Conservation (phyloP, 148 eudicot genomes). For the Spergularia bocconei region DNA sequence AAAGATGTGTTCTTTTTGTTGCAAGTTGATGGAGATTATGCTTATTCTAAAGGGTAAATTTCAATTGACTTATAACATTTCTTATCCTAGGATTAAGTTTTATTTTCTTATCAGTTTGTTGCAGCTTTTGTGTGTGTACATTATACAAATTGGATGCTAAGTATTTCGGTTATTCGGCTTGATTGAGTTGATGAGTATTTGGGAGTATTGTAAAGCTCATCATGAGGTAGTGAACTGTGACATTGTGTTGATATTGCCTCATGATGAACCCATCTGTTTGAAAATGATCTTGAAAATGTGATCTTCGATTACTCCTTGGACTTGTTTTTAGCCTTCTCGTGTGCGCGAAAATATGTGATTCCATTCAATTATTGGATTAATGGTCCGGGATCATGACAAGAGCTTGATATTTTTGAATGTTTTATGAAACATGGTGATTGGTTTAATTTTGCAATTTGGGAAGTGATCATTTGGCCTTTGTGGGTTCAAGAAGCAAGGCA, state of each 20-base stretch:
- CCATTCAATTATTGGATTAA: not conserved
- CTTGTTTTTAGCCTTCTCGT: not conserved
- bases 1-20: constrained; percentile 67
- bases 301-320: not conserved
- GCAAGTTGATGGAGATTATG: constrained; percentile 80
- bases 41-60: constrained; percentile 63
- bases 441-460: not conserved
- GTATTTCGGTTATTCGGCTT: not conserved
- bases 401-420: not conserved
- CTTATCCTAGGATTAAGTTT: not conserved
- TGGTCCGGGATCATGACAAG: not conserved
- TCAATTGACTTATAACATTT: not conserved
- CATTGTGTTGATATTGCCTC: no score
- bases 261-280: not conserved
- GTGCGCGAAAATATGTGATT: not conserved
- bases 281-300: not conserved
- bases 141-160: not conserved
- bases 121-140: no score
- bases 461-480: not conserved
- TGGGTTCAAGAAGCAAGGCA: not conserved
- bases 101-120: no score
- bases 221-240: no score
- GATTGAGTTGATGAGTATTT: not conserved
- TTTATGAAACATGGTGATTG: not conserved
- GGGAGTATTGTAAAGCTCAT: no score